Percentiles rank a stretch among this genome's conserved stretches.
These are phyloP conservation scores for Halophytophthora batemanensis DNA, from an alignment of 352 stramenopile genomes.

Conservation along the genomic window DNA sequence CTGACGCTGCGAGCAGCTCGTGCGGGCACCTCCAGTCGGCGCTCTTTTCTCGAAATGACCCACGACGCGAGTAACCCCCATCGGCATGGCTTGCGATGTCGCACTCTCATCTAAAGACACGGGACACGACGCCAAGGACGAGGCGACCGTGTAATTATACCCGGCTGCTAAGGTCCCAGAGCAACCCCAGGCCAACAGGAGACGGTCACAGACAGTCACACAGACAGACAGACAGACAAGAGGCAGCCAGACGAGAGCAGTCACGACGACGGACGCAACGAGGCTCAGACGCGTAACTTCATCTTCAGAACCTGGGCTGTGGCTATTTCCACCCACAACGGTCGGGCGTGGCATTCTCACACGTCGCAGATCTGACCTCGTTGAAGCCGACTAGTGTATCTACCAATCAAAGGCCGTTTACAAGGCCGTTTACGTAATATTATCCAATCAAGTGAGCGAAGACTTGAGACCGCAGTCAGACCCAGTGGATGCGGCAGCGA, in stretches of 20 bases:
- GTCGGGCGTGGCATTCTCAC: neutral
- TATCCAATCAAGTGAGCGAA: constrained; percentile 17
- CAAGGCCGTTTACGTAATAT: constrained; percentile 8
- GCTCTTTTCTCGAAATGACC: constrained; percentile 45
- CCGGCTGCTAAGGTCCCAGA: neutral
- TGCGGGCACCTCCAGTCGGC: too few relatives aligned
- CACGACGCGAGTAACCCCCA: constrained; percentile 3
- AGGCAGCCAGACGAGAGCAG: too few relatives aligned
- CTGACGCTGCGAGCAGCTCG: neutral
- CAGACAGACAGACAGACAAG: too few relatives aligned
- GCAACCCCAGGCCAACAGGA: neutral
- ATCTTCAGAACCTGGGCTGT: too few relatives aligned
- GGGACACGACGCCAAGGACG: constrained; percentile 1
- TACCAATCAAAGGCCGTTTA: neutral
- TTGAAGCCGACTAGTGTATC: neutral
- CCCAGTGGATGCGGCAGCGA: constrained; percentile 65
- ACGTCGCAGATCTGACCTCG: neutral
- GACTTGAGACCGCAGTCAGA: constrained; percentile 33
- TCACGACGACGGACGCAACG: too few relatives aligned
- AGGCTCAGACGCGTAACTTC: too few relatives aligned
- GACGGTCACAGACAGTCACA: neutral
- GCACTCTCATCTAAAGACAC: constrained; percentile 25
- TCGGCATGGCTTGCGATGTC: neutral
- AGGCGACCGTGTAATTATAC: neutral
- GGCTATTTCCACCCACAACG: too few relatives aligned